These are phyloP conservation scores for Pyrenochaeta sp. DNA, from an alignment of 2,329 filamentous ascomycete species.

Conservation along the genomic window DNA sequence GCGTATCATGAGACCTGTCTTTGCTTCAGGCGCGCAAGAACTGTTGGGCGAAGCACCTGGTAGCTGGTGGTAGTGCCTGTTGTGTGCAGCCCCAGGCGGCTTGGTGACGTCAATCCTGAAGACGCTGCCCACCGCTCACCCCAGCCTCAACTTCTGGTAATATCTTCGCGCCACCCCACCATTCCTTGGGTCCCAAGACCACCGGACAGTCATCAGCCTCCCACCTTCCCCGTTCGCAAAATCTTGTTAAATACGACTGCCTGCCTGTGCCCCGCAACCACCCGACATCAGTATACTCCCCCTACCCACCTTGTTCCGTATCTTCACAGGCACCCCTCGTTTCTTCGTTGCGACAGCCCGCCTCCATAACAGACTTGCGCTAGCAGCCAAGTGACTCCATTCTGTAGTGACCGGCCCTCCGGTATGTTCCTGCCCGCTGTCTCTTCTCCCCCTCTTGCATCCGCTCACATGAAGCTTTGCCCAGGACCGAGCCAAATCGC, in stretches of 20 bases:
- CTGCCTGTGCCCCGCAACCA: slow-evolving; percentile 23
- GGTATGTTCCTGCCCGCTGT: slow-evolving; percentile 26
- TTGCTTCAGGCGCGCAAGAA: slow-evolving; percentile 3
- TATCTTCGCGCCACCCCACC: slow-evolving; percentile 27
- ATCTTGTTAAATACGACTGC: slow-evolving; percentile 30
- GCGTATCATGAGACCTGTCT: slow-evolving; percentile 17
- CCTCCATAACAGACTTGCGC: slow-evolving; percentile 16
- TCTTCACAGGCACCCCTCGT: slow-evolving; percentile 34
- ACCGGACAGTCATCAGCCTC: slow-evolving; percentile 30
- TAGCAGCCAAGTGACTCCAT: slow-evolving; percentile 22
- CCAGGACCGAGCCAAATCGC: slow-evolving; percentile 21
- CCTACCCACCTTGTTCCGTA: slow-evolving; percentile 31
- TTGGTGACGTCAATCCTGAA: slow-evolving; percentile 22
- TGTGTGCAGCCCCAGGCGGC: slow-evolving; percentile 13
- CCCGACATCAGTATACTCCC: slow-evolving; percentile 14
- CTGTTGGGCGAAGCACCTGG: slow-evolving; percentile 20
- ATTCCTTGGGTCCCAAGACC: slow-evolving; percentile 25
- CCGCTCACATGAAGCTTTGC: slow-evolving; percentile 26
- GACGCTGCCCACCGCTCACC: slow-evolving; percentile 14
- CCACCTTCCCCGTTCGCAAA: slow-evolving; percentile 10
- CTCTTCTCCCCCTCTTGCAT: slow-evolving; percentile 7
- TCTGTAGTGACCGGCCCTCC: slow-evolving; percentile 15
- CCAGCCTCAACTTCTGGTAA: slow-evolving; percentile 28
- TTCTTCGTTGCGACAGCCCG: slow-evolving; percentile 34
- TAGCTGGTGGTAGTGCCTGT: slow-evolving; percentile 5